A percentile compares a stretch with the other conserved stretches of the same genome.
Conservation (phyloP, 1,139 yeast genomes). For the Fermentozyma sake region DNA sequence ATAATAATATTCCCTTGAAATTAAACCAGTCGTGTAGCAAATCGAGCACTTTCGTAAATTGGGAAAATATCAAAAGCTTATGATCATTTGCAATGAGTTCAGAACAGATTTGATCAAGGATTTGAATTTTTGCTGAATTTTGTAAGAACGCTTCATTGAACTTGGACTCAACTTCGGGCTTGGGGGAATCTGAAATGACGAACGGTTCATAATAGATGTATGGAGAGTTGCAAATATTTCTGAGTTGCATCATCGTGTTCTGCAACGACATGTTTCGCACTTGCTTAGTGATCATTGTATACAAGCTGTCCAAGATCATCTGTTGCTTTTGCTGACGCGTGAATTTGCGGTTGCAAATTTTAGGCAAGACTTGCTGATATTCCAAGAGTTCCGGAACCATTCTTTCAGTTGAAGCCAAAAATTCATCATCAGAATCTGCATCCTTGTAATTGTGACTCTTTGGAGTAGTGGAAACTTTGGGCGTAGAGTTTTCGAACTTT, state of each 20-base stretch:
- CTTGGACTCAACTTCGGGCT: constrained; percentile 10
- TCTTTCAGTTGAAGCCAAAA: constrained; percentile 9
- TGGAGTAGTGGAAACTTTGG: background rate
- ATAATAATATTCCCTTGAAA: constrained; percentile 30
- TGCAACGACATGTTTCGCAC: constrained; percentile 37
- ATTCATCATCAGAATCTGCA: constrained; percentile 27
- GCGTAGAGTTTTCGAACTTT: constrained; percentile 11
- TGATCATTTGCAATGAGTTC: constrained; percentile 45
- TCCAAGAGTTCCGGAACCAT: constrained; percentile 1
- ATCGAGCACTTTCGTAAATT: constrained; percentile 76
- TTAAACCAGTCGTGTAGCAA: constrained; percentile 63
- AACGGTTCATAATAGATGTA: constrained; percentile 81
- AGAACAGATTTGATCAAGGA: constrained; percentile 60
- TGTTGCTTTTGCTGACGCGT: constrained; percentile 11
- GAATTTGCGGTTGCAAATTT: constrained; percentile 1
- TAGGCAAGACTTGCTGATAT: constrained; percentile 3
- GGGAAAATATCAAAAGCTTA: constrained; percentile 76
- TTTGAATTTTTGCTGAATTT: constrained; percentile 68
- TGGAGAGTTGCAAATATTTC: constrained; percentile 84
- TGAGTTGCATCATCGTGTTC: constrained; percentile 74
- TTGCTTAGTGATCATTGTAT: constrained; percentile 15
- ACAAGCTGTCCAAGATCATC: constrained; percentile 14
- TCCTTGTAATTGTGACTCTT: constrained; percentile 14
- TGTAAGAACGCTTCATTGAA: constrained; percentile 33
- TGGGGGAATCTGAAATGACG: no score